phyloP scores from a whole-genome alignment of 2,329 filamentous ascomycete species.

The Penicillium sp. region DNA sequence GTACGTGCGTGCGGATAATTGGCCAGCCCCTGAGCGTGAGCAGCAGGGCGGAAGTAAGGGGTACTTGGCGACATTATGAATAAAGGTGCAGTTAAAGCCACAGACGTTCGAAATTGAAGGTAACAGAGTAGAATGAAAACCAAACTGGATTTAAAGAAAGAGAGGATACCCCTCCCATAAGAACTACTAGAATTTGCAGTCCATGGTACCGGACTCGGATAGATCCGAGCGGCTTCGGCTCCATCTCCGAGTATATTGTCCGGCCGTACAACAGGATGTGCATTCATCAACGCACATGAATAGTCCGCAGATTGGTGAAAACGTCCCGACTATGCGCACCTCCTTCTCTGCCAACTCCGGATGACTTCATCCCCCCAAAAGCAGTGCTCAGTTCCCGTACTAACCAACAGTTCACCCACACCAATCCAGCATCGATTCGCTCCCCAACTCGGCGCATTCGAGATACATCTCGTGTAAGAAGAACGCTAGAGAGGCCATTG shows the following conservation, averaged over 20 bases:
- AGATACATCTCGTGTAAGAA: slow-evolving; percentile 64
- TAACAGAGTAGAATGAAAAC: too few relatives aligned
- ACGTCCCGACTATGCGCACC: slow-evolving; percentile 23
- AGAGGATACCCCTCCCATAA: too few relatives aligned
- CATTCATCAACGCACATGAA: slow-evolving; percentile 15
- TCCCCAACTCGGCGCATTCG: slow-evolving; percentile 63
- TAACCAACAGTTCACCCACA: slow-evolving; percentile 42
- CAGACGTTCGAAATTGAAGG: not conserved
- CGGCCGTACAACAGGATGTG: not conserved
- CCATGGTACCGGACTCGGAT: not conserved
- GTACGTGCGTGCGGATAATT: slow-evolving; percentile 45
- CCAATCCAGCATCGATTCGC: slow-evolving; percentile 61
- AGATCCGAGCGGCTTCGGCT: slow-evolving; percentile 3
- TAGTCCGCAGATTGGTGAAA: slow-evolving; percentile 22
- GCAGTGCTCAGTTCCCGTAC: slow-evolving; percentile 24
- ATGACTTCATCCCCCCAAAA: slow-evolving; percentile 27
- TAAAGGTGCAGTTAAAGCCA: not conserved
- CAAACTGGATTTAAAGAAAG: too few relatives aligned
- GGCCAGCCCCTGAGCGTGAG: slow-evolving; percentile 34
- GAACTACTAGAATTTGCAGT: too few relatives aligned
- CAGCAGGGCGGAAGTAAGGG: slow-evolving; percentile 36
- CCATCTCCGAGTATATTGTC: not conserved
- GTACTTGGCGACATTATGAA: slow-evolving; percentile 34
- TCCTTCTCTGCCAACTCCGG: slow-evolving; percentile 20
- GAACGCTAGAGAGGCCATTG: slow-evolving; percentile 64